Percentiles rank a stretch among this genome's conserved stretches.
Conservation (phyloP, 345 rosid species). For the Luvunga scandens region DNA sequence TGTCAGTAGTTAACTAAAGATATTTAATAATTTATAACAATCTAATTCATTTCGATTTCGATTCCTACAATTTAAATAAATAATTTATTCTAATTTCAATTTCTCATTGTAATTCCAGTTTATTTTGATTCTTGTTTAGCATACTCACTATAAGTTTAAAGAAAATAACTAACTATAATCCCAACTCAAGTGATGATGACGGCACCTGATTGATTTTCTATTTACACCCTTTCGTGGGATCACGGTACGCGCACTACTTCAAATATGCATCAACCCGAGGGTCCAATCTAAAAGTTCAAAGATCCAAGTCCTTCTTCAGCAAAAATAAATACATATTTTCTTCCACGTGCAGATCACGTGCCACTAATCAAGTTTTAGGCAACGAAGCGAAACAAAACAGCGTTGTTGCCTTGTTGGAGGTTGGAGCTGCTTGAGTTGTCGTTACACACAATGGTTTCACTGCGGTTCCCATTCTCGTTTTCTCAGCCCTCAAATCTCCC, state of each 20-base stretch:
- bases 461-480: constrained; percentile 82
- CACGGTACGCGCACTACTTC: accelerated
- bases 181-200: too few relatives aligned
- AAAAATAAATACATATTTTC: not conserved
- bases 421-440: too few relatives aligned
- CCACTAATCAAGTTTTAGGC: not conserved
- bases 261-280: too few relatives aligned
- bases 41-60: accelerated
- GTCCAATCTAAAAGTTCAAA: too few relatives aligned
- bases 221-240: too few relatives aligned
- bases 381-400: not conserved
- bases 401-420: too few relatives aligned
- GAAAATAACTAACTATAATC: accelerated
- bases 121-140: accelerated
- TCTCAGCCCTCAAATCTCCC: constrained; percentile 52
- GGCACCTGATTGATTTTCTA: too few relatives aligned
- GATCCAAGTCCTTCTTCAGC: not conserved
- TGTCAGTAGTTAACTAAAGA: too few relatives aligned
- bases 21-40: too few relatives aligned
- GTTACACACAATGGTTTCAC: constrained; percentile 46
- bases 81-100: accelerated
- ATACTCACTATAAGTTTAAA: accelerated
- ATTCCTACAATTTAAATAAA: too few relatives aligned
- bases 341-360: not conserved
- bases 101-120: accelerated